A percentile compares a stretch with the other conserved stretches of the same genome.
These are phyloP conservation scores for Hyaloperonospora brassicae DNA, from an alignment of 352 stramenopile species.

Conservation along the genomic window DNA sequence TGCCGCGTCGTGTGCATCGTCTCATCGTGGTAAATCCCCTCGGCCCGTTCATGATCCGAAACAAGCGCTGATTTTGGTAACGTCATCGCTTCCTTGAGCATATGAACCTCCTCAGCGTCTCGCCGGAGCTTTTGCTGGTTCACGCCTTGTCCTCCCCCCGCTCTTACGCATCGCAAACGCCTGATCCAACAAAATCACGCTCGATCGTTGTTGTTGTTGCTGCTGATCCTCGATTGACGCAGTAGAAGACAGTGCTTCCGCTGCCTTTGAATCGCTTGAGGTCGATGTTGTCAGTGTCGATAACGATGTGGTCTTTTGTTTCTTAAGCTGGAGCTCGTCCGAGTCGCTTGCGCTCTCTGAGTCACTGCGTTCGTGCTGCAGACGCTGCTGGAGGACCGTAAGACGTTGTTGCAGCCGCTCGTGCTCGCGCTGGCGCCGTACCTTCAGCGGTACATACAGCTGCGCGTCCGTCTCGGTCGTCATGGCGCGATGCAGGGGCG, in stretches of 20 bases:
- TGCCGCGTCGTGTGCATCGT: slow-evolving; percentile 89
- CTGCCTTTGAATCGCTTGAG: too few relatives aligned
- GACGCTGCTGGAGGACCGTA: slow-evolving; percentile 42
- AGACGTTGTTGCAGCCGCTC: slow-evolving; percentile 53
- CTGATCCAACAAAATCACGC: slow-evolving; percentile 72
- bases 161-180: slow-evolving; percentile 81
- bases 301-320: slow-evolving; percentile 11
- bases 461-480: slow-evolving; percentile 23
- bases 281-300: not conserved
- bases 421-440: slow-evolving; percentile 60
- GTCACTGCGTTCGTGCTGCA: slow-evolving; percentile 37
- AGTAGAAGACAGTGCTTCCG: too few relatives aligned
- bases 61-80: too few relatives aligned
- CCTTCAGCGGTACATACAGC: slow-evolving; percentile 78
- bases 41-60: too few relatives aligned
- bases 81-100: slow-evolving; percentile 93
- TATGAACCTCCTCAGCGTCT: slow-evolving; percentile 83
- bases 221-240: too few relatives aligned
- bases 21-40: slow-evolving; percentile 88
- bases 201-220: slow-evolving; percentile 35
- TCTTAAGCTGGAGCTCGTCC: slow-evolving; percentile 14
- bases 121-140: slow-evolving; percentile 76
- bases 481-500: not conserved
- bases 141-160: too few relatives aligned
- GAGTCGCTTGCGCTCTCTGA: slow-evolving; percentile 14